Evolutionary conservation across 495 filamentous ascomycete species (phyloP), one percentile per base, ranked within the genome.

Genomic region (Lineolata rhizophorae): DNA sequence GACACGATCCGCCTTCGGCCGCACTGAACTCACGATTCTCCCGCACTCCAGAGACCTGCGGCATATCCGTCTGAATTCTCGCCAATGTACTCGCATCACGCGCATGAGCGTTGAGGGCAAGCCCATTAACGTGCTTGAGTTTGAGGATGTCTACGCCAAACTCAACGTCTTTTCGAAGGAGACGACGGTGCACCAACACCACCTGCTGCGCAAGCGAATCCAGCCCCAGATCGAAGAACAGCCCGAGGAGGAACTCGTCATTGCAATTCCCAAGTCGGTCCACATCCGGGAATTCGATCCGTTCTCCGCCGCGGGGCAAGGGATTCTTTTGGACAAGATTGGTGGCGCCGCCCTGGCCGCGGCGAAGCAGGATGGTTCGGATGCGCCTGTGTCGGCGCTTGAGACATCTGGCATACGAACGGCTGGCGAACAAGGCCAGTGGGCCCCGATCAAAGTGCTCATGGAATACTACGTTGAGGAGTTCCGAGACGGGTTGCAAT

Each of bases 401-500:
- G n/a, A n/a, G n/a, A n/a, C n/a, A n/a, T n/a, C n/a, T n/a, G n/a
- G n/a, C n/a, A n/a, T n/a, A n/a, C n/a, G n/a, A n/a, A n/a, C n/a
- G n/a, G n/a, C n/a, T n/a, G n/a, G n/a, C n/a, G n/a, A n/a, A n/a
- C n/a, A n/a, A n/a, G n/a, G n/a, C n/a, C 62, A 51, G 18, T 76
- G 67, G 43, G 60, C 56, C 28, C 61, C 72, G 14, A 37, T 81
- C 15, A 60, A 47, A 12, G 46, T 79, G 13, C 49, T 53, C 25
- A 76, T 94, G 36, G 73, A 84, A 32, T 99, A 87, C 44, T 52
- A 57, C 10, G 62, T 79, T 4, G 69, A 70, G 34, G 61, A 64
- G 25, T 67, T 82, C 36, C 62, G 76, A 19, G 87, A 95, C 51
- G 87, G 83, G 13, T 49, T 95, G 31, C 80, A 90, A 21, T 95